Conservation (phyloP, 805 yeast species). For the Candida xiaguanensis region DNA sequence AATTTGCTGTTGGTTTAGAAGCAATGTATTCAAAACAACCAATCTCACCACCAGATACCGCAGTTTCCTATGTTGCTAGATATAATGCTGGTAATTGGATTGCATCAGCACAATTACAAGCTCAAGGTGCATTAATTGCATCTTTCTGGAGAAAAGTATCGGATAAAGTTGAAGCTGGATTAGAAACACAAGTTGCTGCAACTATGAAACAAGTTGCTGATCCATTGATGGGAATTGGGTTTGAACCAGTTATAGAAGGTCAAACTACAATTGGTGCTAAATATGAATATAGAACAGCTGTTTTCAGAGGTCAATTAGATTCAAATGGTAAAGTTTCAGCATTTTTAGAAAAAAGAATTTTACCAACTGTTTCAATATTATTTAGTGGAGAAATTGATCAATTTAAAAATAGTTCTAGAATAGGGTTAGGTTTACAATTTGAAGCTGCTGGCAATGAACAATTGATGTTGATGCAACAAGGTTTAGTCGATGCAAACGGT, state of each 20-base stretch:
- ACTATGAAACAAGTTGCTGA: constrained; percentile 70
- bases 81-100: constrained; percentile 88
- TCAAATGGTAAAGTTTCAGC: constrained; percentile 87
- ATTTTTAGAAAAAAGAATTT: constrained; percentile 86
- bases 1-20: constrained; percentile 86
- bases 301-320: constrained; percentile 93
- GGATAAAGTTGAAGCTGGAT: constrained; percentile 91
- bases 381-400: constrained; percentile 95
- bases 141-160: constrained; percentile 94
- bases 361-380: constrained; percentile 84
- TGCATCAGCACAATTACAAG: constrained; percentile 89
- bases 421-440: constrained; percentile 93
- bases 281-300: constrained; percentile 94
- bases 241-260: constrained; percentile 85
- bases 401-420: constrained; percentile 59
- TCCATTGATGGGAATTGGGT: constrained; percentile 74
- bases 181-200: constrained; percentile 81
- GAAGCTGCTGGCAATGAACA: constrained; percentile 95
- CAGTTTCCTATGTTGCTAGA: constrained; percentile 85
- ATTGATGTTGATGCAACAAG: constrained; percentile 87
- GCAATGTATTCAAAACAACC: constrained; percentile 81
- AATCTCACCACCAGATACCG: constrained; percentile 80
- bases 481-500: constrained; percentile 77
- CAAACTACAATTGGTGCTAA: constrained; percentile 93
- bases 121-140: constrained; percentile 84